These are phyloP conservation scores for Xerocomellus amylosporus DNA, from an alignment of 768 basidiomycete species.

Conservation along the genomic window DNA sequence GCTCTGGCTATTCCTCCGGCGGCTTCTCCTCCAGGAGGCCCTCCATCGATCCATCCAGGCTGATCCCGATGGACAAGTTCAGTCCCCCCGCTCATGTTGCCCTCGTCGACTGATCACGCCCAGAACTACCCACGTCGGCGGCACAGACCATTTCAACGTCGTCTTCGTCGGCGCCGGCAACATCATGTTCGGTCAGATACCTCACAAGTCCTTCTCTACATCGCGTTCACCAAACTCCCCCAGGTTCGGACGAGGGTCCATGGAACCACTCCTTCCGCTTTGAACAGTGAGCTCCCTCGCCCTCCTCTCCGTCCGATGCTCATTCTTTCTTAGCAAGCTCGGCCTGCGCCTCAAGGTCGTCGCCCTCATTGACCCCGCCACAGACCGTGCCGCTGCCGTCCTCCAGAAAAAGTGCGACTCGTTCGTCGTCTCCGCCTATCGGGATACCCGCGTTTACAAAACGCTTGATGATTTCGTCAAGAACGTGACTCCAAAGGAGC, in stretches of 20 bases:
- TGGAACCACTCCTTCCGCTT: constrained; percentile 94
- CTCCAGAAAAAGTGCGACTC: constrained; percentile 89
- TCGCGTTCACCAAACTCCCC: constrained; percentile 4
- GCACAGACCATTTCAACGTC: constrained; percentile 82
- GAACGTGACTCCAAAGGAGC: constrained; percentile 58
- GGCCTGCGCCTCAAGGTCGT: constrained; percentile 94
- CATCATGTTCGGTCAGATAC: constrained; percentile 88
- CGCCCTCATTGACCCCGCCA: constrained; percentile 88
- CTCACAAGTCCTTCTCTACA: background rate
- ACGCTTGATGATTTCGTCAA: constrained; percentile 83
- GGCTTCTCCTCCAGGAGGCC: constrained; percentile 57
- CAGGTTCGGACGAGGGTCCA: constrained; percentile 84
- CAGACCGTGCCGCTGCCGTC: constrained; percentile 73
- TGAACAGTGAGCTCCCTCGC: constrained; percentile 60
- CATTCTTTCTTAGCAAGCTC: constrained; percentile 63
- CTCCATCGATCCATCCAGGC: constrained; percentile 75
- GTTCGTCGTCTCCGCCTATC: constrained; percentile 92
- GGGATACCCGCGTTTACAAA: constrained; percentile 80
- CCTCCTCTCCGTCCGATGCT: constrained; percentile 4
- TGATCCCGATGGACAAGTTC: constrained; percentile 80
- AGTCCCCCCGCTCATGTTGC: constrained; percentile 10
- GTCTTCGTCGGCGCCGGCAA: constrained; percentile 95
- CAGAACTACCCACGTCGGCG: constrained; percentile 52
- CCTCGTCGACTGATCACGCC: constrained; percentile 8
- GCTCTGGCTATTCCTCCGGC: constrained; percentile 44